Percentiles rank a stretch among this genome's conserved stretches.
These are phyloP conservation scores for Metschnikowia orientalis DNA, from an alignment of 805 yeast species.

Conservation along the genomic window DNA sequence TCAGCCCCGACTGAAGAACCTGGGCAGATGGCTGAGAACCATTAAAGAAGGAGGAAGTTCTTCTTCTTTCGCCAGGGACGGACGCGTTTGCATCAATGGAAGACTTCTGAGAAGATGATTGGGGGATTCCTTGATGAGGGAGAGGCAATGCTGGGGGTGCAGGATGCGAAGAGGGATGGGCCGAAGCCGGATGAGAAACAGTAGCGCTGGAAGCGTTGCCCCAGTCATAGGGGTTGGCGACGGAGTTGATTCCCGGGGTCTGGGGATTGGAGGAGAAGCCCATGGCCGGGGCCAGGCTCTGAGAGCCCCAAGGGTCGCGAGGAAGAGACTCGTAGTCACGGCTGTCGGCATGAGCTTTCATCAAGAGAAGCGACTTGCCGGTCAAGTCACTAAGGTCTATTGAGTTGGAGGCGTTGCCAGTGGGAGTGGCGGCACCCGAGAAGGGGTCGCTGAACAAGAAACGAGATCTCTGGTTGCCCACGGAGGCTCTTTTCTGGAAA, in stretches of 20 bases:
- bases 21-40: constrained; percentile 20
- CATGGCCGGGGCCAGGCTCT: constrained; percentile 10
- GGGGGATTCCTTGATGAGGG: constrained; percentile 4
- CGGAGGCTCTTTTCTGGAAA: constrained; percentile 48
- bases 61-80: constrained; percentile 38
- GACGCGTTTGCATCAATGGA: constrained; percentile 5
- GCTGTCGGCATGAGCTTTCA: constrained; percentile 47
- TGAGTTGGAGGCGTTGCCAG: constrained; percentile 19
- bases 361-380: constrained; percentile 41
- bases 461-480: constrained; percentile 59
- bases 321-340: constrained; percentile 44
- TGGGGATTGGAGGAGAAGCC: constrained; percentile 33
- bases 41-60: constrained; percentile 50
- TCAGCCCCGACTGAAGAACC: constrained; percentile 5
- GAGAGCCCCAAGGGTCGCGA: constrained; percentile 42
- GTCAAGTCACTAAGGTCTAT: constrained; percentile 34
- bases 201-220: constrained; percentile 9
- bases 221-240: constrained; percentile 17
- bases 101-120: constrained; percentile 2
- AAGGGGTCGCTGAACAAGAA: constrained; percentile 66
- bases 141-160: constrained; percentile 14
- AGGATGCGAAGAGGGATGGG: constrained; percentile 4
- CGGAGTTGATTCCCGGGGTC: constrained; percentile 29
- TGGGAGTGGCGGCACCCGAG: constrained; percentile 17
- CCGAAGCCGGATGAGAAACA: constrained; percentile 1